phyloP scores from a whole-genome alignment of 805 yeast species.

The Debaryomyces tyrocola region DNA sequence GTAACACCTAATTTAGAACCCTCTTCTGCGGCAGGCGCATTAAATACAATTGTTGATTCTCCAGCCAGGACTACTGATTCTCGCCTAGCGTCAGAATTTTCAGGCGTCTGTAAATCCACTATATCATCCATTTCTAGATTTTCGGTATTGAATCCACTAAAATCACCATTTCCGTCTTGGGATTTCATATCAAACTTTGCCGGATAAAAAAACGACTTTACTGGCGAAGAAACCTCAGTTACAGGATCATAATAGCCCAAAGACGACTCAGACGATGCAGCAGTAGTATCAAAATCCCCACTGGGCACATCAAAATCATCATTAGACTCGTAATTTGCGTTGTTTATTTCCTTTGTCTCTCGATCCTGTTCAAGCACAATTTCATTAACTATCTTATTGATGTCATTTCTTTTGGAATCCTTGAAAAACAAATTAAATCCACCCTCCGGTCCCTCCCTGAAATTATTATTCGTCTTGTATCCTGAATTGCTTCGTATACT shows the following conservation, averaged over 20 bases:
- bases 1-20: background rate
- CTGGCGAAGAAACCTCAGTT: background rate
- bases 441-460: constrained; percentile 2
- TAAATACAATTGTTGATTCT: background rate
- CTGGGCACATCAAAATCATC: too few relatives aligned
- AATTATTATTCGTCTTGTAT: background rate
- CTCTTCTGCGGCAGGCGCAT: background rate
- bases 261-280: background rate
- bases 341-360: background rate
- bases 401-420: background rate
- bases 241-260: background rate
- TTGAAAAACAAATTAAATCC: constrained; percentile 3
- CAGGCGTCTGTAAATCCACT: background rate
- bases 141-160: background rate
- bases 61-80: background rate
- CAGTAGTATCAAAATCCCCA: background rate
- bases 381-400: constrained; percentile 1
- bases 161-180: background rate
- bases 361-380: constrained; percentile 1
- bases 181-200: background rate
- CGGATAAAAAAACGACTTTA: background rate
- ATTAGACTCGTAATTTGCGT: background rate
- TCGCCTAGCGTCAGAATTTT: too few relatives aligned
- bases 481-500: constrained; percentile 6
- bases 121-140: background rate